phyloP scores from a whole-genome alignment of 345 rosid species.

The Trapa bicornis region DNA sequence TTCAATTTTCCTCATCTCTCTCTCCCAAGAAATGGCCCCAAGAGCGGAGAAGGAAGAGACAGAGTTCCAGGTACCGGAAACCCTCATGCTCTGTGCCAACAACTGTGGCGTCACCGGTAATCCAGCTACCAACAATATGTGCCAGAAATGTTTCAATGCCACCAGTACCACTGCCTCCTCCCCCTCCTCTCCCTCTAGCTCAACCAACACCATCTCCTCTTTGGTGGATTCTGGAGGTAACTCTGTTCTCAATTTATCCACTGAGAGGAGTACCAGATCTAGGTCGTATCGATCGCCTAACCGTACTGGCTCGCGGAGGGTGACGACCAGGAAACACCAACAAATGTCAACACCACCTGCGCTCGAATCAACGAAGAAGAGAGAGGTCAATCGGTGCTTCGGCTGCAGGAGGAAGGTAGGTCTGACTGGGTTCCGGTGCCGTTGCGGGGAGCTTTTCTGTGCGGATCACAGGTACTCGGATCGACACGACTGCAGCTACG shows the following conservation, averaged over 20 bases:
- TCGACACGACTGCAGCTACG: constrained; percentile 89
- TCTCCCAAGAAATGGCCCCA: constrained; percentile 43
- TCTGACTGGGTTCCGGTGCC: constrained; percentile 90
- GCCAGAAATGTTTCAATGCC: constrained; percentile 89
- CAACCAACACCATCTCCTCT: constrained; percentile 1
- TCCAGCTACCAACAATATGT: constrained; percentile 90
- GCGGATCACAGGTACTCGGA: constrained; percentile 90
- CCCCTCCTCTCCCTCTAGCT: background rate
- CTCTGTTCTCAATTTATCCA: constrained; percentile 32
- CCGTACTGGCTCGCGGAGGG: constrained; percentile 11
- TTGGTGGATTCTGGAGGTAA: background rate
- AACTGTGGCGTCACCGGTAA: constrained; percentile 81
- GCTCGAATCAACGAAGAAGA: constrained; percentile 24
- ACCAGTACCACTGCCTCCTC: constrained; percentile 27
- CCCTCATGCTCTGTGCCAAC: constrained; percentile 54
- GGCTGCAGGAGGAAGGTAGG: constrained; percentile 84
- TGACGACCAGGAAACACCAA: constrained; percentile 13
- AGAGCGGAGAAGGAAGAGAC: constrained; percentile 91
- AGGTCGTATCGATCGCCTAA: constrained; percentile 20
- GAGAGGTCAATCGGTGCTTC: constrained; percentile 70
- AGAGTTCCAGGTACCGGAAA: constrained; percentile 81
- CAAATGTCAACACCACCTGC: constrained; percentile 2
- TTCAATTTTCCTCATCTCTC: too few relatives aligned
- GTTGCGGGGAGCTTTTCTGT: constrained; percentile 92
- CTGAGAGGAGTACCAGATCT: constrained; percentile 45